A percentile compares a stretch with the other conserved stretches of the same genome.
Conservation (phyloP, 2,329 filamentous ascomycete species). For the Sporothrix globosa region DNA sequence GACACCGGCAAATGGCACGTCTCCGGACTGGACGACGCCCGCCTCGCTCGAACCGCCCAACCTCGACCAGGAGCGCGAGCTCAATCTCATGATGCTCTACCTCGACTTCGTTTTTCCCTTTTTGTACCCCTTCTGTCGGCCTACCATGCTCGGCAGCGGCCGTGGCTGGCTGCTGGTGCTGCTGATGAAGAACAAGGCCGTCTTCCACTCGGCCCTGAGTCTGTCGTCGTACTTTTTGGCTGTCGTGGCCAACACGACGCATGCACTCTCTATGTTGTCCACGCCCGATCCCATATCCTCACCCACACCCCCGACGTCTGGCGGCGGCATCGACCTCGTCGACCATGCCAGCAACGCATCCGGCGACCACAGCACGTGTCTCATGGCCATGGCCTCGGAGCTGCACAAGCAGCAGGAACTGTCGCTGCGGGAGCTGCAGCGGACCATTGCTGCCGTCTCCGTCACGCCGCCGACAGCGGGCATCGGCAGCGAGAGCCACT, state of each 20-base stretch:
- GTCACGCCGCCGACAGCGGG: neutral
- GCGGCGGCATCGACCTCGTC: neutral
- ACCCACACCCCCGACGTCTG: neutral
- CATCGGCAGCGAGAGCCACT: slow-evolving; percentile 37
- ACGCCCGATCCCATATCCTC: no score
- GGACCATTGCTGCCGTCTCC: slow-evolving; percentile 38
- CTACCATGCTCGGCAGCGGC: slow-evolving; percentile 58
- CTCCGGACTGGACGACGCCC: neutral
- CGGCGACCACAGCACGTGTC: slow-evolving; percentile 33
- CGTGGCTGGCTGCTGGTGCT: slow-evolving; percentile 63
- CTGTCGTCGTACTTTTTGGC: slow-evolving; percentile 62
- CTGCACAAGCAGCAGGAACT: slow-evolving; percentile 43
- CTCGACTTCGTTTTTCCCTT: slow-evolving; percentile 66
- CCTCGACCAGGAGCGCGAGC: slow-evolving; percentile 37
- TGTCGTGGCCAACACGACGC: slow-evolving; percentile 46
- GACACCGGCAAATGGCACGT: neutral
- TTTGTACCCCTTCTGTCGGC: slow-evolving; percentile 65
- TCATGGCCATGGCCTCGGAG: slow-evolving; percentile 34
- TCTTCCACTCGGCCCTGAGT: slow-evolving; percentile 61
- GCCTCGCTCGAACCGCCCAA: slow-evolving; percentile 24
- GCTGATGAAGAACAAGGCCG: slow-evolving; percentile 59
- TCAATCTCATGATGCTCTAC: slow-evolving; percentile 56
- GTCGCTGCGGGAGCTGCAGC: slow-evolving; percentile 39
- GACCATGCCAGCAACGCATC: neutral
- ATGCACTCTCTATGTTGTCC: neutral